Conservation (phyloP, 2,329 filamentous ascomycete genomes). For the Chaetomium globosum region DNA sequence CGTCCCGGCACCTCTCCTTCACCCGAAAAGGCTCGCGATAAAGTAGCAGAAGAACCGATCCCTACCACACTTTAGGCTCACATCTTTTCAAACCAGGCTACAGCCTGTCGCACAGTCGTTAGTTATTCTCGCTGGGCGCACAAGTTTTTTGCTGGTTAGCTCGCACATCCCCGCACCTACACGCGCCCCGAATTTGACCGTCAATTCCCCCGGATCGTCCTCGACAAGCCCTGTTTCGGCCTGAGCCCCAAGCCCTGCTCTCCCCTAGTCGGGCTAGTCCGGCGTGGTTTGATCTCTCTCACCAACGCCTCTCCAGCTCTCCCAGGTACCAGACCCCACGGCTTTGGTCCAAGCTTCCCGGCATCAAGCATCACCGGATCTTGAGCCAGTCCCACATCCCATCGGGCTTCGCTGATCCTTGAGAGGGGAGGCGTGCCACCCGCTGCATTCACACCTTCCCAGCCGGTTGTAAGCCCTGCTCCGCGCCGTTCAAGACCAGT, state of each 20-base stretch:
- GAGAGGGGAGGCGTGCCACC: slow-evolving; percentile 18
- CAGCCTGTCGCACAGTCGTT: background rate
- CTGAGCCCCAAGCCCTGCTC: slow-evolving; percentile 19
- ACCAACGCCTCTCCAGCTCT: slow-evolving; percentile 9
- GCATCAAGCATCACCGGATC: slow-evolving; percentile 35
- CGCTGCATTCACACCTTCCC: slow-evolving; percentile 29
- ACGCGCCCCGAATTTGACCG: slow-evolving; percentile 35
- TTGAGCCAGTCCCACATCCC: slow-evolving; percentile 28
- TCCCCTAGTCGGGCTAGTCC: slow-evolving; percentile 20
- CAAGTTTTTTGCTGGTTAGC: background rate
- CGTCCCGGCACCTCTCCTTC: slow-evolving; percentile 22
- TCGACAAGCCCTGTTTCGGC: slow-evolving; percentile 29
- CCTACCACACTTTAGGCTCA: background rate
- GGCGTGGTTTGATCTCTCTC: slow-evolving; percentile 31
- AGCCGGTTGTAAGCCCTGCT: slow-evolving; percentile 29
- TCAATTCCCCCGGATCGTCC: slow-evolving; percentile 37
- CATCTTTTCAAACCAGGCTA: background rate
- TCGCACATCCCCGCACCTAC: slow-evolving; percentile 7
- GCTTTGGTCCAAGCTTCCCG: slow-evolving; percentile 21
- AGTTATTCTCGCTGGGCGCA: background rate
- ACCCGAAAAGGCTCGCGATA: background rate
- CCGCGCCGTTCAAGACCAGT: slow-evolving; percentile 27
- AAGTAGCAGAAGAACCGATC: background rate
- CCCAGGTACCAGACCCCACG: slow-evolving; percentile 28
- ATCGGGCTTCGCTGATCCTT: slow-evolving; percentile 20